Percentiles rank a stretch among this genome's conserved stretches.
Conservation (phyloP, 257 asterid genomes). For the Fraxinus excelsior region DNA sequence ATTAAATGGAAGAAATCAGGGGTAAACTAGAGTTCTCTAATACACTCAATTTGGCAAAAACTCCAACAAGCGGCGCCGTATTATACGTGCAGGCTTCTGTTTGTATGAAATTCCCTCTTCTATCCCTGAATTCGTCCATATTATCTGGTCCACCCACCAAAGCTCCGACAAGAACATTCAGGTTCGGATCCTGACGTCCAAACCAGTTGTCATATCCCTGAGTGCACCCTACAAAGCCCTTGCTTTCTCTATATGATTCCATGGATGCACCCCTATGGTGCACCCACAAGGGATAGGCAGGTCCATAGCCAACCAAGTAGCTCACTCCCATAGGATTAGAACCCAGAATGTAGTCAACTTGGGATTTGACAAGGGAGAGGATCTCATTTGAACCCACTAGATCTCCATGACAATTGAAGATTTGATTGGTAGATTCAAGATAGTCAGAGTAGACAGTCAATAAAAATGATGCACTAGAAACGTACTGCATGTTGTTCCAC, state of each 20-base stretch:
- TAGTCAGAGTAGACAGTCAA: constrained; percentile 58
- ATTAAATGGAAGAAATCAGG: constrained; percentile 18
- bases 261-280: constrained; percentile 79
- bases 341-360: constrained; percentile 66
- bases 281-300: constrained; percentile 46
- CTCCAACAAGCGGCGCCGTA: constrained; percentile 74
- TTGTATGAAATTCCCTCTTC: constrained; percentile 61
- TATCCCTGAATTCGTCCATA: constrained; percentile 51
- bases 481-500: constrained; percentile 89
- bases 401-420: constrained; percentile 38
- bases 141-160: constrained; percentile 75
- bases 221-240: constrained; percentile 66
- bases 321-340: constrained; percentile 62
- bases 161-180: constrained; percentile 64
- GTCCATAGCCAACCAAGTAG: constrained; percentile 78
- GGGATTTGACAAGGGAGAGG: constrained; percentile 49
- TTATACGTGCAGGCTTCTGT: constrained; percentile 87
- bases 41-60: constrained; percentile 54
- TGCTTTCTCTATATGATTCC: constrained; percentile 39
- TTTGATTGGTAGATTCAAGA: constrained; percentile 41
- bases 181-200: constrained; percentile 46
- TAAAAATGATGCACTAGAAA: constrained; percentile 43
- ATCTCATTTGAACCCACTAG: constrained; percentile 32
- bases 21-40: constrained; percentile 10
- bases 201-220: constrained; percentile 73